A percentile compares a stretch with the other conserved stretches of the same genome.
Conservation (phyloP, 306 rosid genomes). For the Pyrus pyrifolia region DNA sequence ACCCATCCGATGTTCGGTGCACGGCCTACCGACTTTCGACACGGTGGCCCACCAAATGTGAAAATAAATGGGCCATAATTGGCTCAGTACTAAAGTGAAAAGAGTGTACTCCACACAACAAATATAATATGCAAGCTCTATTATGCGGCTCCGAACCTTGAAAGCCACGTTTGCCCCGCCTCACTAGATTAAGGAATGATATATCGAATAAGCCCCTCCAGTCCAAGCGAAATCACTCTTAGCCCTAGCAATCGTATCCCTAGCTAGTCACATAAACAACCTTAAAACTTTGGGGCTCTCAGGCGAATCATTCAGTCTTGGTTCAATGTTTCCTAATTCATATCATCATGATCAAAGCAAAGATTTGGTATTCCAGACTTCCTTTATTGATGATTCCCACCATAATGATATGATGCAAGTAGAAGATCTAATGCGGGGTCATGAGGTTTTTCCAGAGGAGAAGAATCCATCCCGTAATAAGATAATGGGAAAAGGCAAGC, state of each 20-base stretch:
- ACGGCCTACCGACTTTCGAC: not conserved
- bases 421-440: conserved; percentile 16
- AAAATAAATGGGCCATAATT: conserved; percentile 1
- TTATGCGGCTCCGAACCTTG: not conserved
- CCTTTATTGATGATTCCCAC: not conserved
- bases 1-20: not conserved
- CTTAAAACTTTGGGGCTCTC: not conserved
- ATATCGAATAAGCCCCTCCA: not conserved
- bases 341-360: not conserved
- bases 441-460: not conserved
- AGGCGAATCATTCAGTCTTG: not conserved
- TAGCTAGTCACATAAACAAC: not conserved
- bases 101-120: not conserved
- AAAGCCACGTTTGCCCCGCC: not conserved
- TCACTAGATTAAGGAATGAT: not conserved
- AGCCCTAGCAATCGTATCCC: not conserved
- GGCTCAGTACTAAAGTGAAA: not conserved
- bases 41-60: conserved; percentile 3
- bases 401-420: conserved; percentile 11
- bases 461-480: not conserved
- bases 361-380: conserved; percentile 9
- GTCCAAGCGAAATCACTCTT: not conserved
- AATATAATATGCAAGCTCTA: not conserved
- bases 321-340: conserved; percentile 1
- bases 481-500: not conserved